Evolutionary conservation across 495 filamentous ascomycete species (phyloP).

Genomic region (Annulohypoxylon maeteangense): DNA sequence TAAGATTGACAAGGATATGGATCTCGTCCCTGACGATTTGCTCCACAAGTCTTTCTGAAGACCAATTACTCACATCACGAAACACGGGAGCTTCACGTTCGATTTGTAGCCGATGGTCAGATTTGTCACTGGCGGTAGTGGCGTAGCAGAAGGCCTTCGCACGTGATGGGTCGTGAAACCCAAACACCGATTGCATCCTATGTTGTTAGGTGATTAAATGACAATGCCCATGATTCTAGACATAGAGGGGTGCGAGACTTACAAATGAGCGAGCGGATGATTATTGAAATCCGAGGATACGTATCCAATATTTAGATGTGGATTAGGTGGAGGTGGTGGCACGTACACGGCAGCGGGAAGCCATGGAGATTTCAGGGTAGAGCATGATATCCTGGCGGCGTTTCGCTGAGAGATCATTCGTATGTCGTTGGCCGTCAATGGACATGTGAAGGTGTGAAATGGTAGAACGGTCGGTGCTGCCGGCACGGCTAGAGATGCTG

Average conservation of each 20-base stretch:
- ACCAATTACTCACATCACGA: constrained; percentile 87
- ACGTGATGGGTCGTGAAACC: constrained; percentile 77
- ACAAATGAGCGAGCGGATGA: constrained; percentile 91
- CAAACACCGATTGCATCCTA: constrained; percentile 98
- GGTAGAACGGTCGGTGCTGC: constrained; percentile 94
- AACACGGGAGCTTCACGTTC: constrained; percentile 94
- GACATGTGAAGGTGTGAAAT: constrained; percentile 99
- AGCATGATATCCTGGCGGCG: constrained; percentile 89
- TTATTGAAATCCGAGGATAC: constrained; percentile 99
- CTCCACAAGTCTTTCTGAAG: constrained; percentile 83
- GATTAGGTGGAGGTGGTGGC: constrained; percentile 83
- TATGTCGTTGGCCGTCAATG: constrained; percentile 91
- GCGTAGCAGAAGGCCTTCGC: constrained; percentile 95
- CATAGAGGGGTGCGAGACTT: constrained; percentile 35
- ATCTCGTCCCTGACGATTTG: constrained; percentile 94
- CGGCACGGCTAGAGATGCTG: constrained; percentile 78
- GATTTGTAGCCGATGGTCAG: constrained; percentile 91
- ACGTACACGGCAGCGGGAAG: constrained; percentile 82
- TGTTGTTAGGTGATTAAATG: constrained; percentile 8
- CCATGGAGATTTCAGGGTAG: constrained; percentile 87
- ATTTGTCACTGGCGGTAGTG: constrained; percentile 93
- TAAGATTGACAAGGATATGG: constrained; percentile 96
- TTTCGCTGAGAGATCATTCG: constrained; percentile 96
- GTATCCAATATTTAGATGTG: constrained; percentile 90
- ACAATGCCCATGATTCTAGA: neutral